Percentiles rank a stretch among this genome's conserved stretches.
Evolutionary conservation across 257 asterid species (phyloP).

Genomic region (Craterostigma plantagineum): DNA sequence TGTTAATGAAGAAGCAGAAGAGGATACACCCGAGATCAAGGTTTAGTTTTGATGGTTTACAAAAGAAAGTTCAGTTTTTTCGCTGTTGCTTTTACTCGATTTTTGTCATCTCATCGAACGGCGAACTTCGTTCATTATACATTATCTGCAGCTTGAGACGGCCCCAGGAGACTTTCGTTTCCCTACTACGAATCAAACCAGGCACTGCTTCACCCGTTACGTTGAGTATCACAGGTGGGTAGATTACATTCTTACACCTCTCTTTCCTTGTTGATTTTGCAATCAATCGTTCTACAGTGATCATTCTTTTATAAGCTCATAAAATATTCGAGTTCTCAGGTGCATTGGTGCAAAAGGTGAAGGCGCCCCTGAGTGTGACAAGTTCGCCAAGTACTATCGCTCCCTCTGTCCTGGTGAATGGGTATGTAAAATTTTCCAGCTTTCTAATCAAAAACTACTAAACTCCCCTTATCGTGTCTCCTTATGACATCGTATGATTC

Average conservation of each 20-base stretch:
- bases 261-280: too few species aligned
- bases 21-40: conserved; percentile 55
- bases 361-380: conserved; percentile 78
- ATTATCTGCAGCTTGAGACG: conserved; percentile 59
- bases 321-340: conserved; percentile 19
- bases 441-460: background rate
- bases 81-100: background rate
- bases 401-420: conserved; percentile 97
- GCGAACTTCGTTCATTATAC: background rate
- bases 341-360: conserved; percentile 87
- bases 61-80: too few species aligned
- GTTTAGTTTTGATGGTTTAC: too few species aligned
- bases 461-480: too few species aligned
- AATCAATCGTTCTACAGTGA: too few species aligned
- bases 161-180: conserved; percentile 96
- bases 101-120: too few species aligned
- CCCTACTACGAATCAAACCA: conserved; percentile 89
- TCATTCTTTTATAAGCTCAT: conserved; percentile 2
- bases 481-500: too few species aligned
- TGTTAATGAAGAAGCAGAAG: conserved; percentile 33
- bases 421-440: conserved; percentile 31
- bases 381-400: conserved; percentile 87
- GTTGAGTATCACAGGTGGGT: conserved; percentile 79
- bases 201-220: conserved; percentile 94
- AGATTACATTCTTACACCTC: background rate